These are phyloP conservation scores for Sporothrix schenckii DNA, from an alignment of 2,329 filamentous ascomycete genomes.

Conservation along the genomic window DNA sequence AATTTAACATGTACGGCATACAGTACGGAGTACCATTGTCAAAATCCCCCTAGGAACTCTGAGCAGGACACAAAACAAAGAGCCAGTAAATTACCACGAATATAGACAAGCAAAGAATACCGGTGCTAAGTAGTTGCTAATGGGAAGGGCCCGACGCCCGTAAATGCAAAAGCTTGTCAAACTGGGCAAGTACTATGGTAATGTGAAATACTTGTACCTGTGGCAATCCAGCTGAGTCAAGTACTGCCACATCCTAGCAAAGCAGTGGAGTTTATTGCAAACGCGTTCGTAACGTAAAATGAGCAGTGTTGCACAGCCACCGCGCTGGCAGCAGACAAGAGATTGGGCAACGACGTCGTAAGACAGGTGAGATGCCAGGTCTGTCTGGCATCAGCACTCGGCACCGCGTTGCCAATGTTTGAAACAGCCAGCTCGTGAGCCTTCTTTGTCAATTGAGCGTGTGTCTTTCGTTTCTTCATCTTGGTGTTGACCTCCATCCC, in stretches of 20 bases:
- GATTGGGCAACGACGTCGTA: background rate
- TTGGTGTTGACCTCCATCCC: background rate
- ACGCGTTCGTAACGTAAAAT: constrained; percentile 4
- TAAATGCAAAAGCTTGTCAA: background rate
- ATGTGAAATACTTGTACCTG: background rate
- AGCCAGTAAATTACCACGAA: too few relatives aligned
- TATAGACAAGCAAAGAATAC: too few relatives aligned
- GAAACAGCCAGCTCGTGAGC: background rate
- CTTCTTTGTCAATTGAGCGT: background rate
- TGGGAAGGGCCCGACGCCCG: background rate
- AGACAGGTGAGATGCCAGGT: background rate
- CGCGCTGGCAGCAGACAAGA: background rate
- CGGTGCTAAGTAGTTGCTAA: background rate
- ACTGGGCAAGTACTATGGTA: background rate
- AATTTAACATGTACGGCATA: background rate
- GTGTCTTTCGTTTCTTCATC: background rate
- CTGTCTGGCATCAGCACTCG: background rate
- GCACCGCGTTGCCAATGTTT: background rate
- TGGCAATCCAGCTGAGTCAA: constrained; percentile 16
- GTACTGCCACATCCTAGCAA: background rate
- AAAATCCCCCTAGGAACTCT: too few relatives aligned
- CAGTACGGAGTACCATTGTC: too few relatives aligned
- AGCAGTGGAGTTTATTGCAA: too few relatives aligned
- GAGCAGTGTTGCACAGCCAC: constrained; percentile 18
- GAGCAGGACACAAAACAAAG: too few relatives aligned